Evolutionary conservation across 441 rosid species (phyloP), one percentile per base, ranked within the genome.

Genomic region (Gossypium schwendimanii): DNA sequence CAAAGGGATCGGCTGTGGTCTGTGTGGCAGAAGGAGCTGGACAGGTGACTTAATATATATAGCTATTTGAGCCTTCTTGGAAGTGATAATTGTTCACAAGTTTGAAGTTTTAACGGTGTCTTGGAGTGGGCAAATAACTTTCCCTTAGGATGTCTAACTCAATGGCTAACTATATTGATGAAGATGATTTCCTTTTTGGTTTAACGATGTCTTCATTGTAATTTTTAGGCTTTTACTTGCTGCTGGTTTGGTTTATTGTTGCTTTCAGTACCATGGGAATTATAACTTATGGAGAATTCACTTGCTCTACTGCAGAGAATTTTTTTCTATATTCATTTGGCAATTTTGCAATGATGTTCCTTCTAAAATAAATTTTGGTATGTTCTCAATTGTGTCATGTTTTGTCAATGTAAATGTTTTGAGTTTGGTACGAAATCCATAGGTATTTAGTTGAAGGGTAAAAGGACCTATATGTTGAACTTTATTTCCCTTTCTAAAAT

Each of bases 11-110:
- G 0, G 97, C 96, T 78, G 98, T 95, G 58, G 80, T 95, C 74
- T 95, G 98, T 80, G 91, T 92, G 65, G 99, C 96, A 28, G 99
- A 95, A 87, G 98, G 99, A 85, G 96, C 98, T 74, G 98, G 99
- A 44, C 99, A 92, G 94, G 98, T 95, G 73, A 10, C 74, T 72
- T 58, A 4, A n/a, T 17, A 11, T 64, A 10, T 65, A 15, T 54
- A 8, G 5, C 33, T 72, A 47, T 63, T 33, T 68, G 61, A 69
- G 21, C 11, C 23, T 65, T 59, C 31, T 61, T 24, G 45, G 15
- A 61, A 69, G 33, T 53, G 18, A 21, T 59, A 58, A 14, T 63
- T 73, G 8, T 50, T 36, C 10, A 50, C 11, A 47, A 9, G 55
- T n/a, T 9, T 73, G 49, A 21, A 20, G 71, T 49, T 59, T 23